These are phyloP conservation scores for Aspergillus viridinutans DNA, from an alignment of 2,329 filamentous ascomycete genomes.

Conservation along the genomic window DNA sequence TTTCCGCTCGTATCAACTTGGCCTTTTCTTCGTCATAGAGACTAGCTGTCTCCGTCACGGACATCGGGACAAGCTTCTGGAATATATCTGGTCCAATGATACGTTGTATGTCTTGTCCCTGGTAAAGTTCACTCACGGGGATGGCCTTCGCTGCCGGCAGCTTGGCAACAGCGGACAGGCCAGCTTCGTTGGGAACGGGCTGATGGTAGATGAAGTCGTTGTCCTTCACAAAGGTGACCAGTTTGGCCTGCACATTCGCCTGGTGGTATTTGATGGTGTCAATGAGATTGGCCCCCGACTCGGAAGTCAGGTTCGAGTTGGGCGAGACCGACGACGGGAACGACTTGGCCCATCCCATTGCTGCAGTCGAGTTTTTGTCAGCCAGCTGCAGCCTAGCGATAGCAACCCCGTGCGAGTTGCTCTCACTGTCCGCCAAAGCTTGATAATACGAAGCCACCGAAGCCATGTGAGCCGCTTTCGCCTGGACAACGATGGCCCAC, in stretches of 20 bases:
- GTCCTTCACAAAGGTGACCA: constrained; percentile 75
- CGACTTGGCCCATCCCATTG: constrained; percentile 67
- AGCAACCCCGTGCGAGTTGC: constrained; percentile 77
- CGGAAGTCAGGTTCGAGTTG: constrained; percentile 76
- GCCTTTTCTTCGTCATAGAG: constrained; percentile 98
- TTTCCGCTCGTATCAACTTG: constrained; percentile 88
- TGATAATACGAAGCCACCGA: constrained; percentile 93
- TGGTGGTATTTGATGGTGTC: constrained; percentile 82
- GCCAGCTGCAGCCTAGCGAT: constrained; percentile 79
- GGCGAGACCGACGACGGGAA: constrained; percentile 77
- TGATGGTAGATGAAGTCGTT: constrained; percentile 99
- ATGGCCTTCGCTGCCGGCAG: constrained; percentile 95
- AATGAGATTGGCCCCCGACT: constrained; percentile 68
- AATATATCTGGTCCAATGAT: constrained; percentile 98
- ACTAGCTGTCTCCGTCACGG: constrained; percentile 93
- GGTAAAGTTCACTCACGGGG: constrained; percentile 92
- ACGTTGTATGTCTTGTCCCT: constrained; percentile 92
- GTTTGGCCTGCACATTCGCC: constrained; percentile 73
- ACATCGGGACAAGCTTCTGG: constrained; percentile 91
- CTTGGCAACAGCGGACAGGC: constrained; percentile 77
- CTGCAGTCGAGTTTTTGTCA: constrained; percentile 73
- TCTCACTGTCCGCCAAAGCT: constrained; percentile 83
- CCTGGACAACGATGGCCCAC: constrained; percentile 69
- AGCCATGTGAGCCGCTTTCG: constrained; percentile 76
- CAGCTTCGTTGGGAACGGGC: constrained; percentile 78